These are phyloP conservation scores for Microcera coccophila DNA, from an alignment of 2,329 filamentous ascomycete genomes.

Conservation along the genomic window DNA sequence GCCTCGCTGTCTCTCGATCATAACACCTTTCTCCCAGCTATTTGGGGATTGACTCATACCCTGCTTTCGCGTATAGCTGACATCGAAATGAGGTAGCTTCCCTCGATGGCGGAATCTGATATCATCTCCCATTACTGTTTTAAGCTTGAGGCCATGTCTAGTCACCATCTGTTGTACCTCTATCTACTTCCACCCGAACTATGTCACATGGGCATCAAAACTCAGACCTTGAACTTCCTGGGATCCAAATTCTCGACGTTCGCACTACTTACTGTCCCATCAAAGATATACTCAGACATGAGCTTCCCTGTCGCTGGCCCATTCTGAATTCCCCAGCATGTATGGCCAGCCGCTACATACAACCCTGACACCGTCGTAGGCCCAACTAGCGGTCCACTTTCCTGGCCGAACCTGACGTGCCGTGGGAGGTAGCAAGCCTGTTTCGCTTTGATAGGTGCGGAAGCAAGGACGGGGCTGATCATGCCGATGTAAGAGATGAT, in stretches of 20 bases:
- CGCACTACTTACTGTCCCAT: slow-evolving; percentile 65
- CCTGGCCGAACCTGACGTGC: slow-evolving; percentile 58
- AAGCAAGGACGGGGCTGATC: slow-evolving; percentile 61
- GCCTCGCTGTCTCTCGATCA: too few species aligned
- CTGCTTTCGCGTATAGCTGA: too few species aligned
- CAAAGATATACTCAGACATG: slow-evolving; percentile 74
- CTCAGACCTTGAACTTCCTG: slow-evolving; percentile 53
- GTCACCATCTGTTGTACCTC: too few species aligned
- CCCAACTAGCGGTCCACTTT: slow-evolving; percentile 71
- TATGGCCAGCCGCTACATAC: slow-evolving; percentile 83
- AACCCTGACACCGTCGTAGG: slow-evolving; percentile 68
- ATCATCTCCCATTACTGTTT: too few species aligned
- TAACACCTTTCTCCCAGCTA: too few species aligned
- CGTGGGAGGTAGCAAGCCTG: slow-evolving; percentile 95
- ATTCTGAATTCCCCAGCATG: slow-evolving; percentile 98
- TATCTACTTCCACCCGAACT: not conserved
- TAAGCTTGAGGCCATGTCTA: too few species aligned
- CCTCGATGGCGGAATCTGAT: too few species aligned
- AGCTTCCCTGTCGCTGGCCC: slow-evolving; percentile 80
- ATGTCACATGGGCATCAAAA: not conserved
- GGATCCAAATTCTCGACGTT: slow-evolving; percentile 65
- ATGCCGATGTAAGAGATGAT: slow-evolving; percentile 72
- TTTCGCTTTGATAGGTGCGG: slow-evolving; percentile 65
- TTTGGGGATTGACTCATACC: too few species aligned
- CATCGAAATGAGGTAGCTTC: too few species aligned